These are phyloP conservation scores for Solanum chilense DNA, from an alignment of 257 asterid species.

Conservation along the genomic window DNA sequence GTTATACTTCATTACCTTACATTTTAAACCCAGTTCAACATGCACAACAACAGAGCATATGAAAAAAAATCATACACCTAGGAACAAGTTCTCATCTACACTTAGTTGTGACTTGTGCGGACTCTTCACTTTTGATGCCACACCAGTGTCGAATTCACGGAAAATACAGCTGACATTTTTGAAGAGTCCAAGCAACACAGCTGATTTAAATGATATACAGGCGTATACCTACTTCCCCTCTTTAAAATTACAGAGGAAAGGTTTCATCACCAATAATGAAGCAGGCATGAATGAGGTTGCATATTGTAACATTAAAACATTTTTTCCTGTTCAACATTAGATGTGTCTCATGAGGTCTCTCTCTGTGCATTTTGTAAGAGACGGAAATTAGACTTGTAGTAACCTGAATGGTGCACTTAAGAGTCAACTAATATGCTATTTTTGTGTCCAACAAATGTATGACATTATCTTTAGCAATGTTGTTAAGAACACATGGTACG, in stretches of 20 bases:
- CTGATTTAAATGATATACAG: not conserved
- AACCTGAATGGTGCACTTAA: not conserved
- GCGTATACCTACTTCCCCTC: not conserved
- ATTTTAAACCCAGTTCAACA: not conserved
- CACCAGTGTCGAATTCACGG: too few relatives aligned
- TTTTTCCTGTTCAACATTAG: not conserved
- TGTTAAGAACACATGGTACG: not conserved
- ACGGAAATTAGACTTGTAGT: not conserved
- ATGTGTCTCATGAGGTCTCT: not conserved
- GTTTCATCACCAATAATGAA: not conserved
- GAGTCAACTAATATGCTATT: not conserved
- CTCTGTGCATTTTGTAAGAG: not conserved
- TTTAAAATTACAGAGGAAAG: not conserved
- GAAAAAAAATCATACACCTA: not conserved
- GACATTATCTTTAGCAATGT: not conserved
- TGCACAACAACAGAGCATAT: not conserved
- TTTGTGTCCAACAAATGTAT: not conserved
- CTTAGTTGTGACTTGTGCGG: too few relatives aligned
- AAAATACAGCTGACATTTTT: too few relatives aligned
- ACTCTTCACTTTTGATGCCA: too few relatives aligned
- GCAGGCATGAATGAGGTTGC: not conserved
- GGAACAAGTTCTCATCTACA: not conserved
- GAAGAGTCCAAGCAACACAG: too few relatives aligned
- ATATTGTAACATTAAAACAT: not conserved
- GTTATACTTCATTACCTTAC: not conserved